These are phyloP conservation scores for Penicillium sp. DNA, from an alignment of 2,329 filamentous ascomycete species.

Conservation along the genomic window DNA sequence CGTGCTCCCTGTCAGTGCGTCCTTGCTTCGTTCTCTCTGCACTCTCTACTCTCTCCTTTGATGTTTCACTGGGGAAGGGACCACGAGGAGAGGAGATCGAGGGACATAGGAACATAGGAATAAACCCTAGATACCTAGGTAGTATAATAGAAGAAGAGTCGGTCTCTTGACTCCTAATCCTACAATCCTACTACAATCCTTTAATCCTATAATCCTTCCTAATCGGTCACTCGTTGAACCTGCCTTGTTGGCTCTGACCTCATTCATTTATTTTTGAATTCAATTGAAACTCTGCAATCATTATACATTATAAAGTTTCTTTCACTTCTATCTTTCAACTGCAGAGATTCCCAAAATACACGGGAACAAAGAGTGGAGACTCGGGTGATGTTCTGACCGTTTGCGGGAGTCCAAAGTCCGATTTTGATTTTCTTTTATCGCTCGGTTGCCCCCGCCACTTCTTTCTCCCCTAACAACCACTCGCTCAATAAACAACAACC, in stretches of 20 bases:
- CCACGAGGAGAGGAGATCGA: neutral
- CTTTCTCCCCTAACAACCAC: slow-evolving; percentile 14
- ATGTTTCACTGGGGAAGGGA: slow-evolving; percentile 6
- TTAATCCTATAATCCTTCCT: neutral
- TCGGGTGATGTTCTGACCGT: slow-evolving; percentile 22
- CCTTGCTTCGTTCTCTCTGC: slow-evolving; percentile 2
- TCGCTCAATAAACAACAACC: slow-evolving; percentile 47
- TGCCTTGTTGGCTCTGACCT: neutral
- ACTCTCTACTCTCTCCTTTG: neutral
- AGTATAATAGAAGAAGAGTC: slow-evolving; percentile 6
- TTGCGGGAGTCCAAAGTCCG: slow-evolving; percentile 11
- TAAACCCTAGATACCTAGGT: neutral
- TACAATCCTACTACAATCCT: neutral
- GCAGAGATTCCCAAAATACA: neutral
- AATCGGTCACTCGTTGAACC: slow-evolving; percentile 6
- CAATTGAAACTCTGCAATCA: neutral
- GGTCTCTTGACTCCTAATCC: neutral
- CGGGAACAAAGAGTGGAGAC: slow-evolving; percentile 4
- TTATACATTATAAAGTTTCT: neutral
- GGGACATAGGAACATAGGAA: neutral
- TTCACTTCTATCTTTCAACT: slow-evolving; percentile 3
- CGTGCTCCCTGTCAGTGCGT: slow-evolving; percentile 10
- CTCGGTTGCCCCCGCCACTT: slow-evolving; percentile 13
- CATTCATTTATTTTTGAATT: neutral
- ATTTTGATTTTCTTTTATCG: slow-evolving; percentile 25